Conservation (phyloP, 352 stramenopile species). For the Hyaloperonospora brassicae region DNA sequence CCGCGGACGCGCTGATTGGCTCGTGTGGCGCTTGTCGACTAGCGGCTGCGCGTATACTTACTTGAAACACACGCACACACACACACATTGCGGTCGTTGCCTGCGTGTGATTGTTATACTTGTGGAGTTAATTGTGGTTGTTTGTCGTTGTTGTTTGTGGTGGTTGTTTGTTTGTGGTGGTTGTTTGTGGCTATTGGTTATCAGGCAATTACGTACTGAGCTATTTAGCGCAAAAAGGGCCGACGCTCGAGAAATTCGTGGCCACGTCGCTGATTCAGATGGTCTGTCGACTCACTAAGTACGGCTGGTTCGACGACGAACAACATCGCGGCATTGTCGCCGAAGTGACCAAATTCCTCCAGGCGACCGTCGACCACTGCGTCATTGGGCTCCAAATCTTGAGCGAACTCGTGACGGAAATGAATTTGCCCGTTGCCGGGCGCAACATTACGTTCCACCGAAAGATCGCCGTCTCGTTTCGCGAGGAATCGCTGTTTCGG, state of each 20-base stretch:
- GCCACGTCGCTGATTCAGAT: slow-evolving; percentile 94
- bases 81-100: too few relatives aligned
- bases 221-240: slow-evolving; percentile 94
- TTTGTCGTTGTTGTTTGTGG: too few relatives aligned
- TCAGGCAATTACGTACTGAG: slow-evolving; percentile 96
- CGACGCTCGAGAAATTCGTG: slow-evolving; percentile 92
- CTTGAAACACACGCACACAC: too few relatives aligned
- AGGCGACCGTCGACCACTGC: slow-evolving; percentile 95
- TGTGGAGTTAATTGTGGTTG: too few relatives aligned
- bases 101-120: neutral
- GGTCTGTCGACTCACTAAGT: slow-evolving; percentile 96
- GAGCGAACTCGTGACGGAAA: slow-evolving; percentile 96
- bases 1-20: too few relatives aligned
- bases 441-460: slow-evolving; percentile 95
- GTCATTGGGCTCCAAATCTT: slow-evolving; percentile 97
- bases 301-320: slow-evolving; percentile 98
- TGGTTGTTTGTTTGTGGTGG: too few relatives aligned
- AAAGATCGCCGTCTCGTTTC: slow-evolving; percentile 96
- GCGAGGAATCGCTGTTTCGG: slow-evolving; percentile 91
- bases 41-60: neutral
- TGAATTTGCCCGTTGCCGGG: slow-evolving; percentile 92
- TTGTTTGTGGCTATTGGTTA: too few relatives aligned
- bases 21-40: too few relatives aligned
- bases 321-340: slow-evolving; percentile 94
- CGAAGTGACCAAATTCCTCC: slow-evolving; percentile 96